These are phyloP conservation scores for Hyphopichia homilentoma DNA, from an alignment of 805 yeast genomes.

Conservation along the genomic window DNA sequence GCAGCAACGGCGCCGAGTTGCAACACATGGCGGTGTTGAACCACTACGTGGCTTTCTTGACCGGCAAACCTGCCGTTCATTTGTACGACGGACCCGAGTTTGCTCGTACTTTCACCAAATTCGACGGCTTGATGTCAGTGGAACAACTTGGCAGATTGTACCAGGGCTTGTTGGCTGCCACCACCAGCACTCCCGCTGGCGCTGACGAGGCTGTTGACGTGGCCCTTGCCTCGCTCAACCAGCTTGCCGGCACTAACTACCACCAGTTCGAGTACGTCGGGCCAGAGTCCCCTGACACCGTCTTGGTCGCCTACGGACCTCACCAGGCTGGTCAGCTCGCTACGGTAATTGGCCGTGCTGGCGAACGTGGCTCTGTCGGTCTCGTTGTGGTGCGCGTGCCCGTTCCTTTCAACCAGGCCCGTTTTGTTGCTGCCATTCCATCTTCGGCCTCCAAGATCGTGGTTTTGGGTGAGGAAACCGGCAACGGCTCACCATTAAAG, in stretches of 20 bases:
- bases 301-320: slow-evolving; percentile 82
- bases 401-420: slow-evolving; percentile 66
- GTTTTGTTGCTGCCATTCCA: slow-evolving; percentile 61
- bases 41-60: slow-evolving; percentile 50
- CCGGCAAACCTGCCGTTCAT: slow-evolving; percentile 58
- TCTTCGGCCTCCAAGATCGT: slow-evolving; percentile 53
- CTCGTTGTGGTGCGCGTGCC: slow-evolving; percentile 73
- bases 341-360: slow-evolving; percentile 35
- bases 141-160: slow-evolving; percentile 38
- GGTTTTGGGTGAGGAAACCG: slow-evolving; percentile 57
- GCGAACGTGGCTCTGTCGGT: slow-evolving; percentile 47
- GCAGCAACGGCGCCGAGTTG: slow-evolving; percentile 49
- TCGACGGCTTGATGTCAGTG: slow-evolving; percentile 41
- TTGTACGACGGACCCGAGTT: slow-evolving; percentile 78
- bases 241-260: slow-evolving; percentile 50
- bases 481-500: slow-evolving; percentile 49
- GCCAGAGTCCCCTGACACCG: slow-evolving; percentile 54
- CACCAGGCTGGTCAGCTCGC: slow-evolving; percentile 56
- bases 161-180: slow-evolving; percentile 27
- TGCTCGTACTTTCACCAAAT: slow-evolving; percentile 45
- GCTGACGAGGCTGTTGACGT: slow-evolving; percentile 37
- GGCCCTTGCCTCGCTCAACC: slow-evolving; percentile 51
- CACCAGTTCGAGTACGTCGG: slow-evolving; percentile 73
- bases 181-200: slow-evolving; percentile 21
- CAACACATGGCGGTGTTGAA: slow-evolving; percentile 67